A percentile compares a stretch with the other conserved stretches of the same genome.
Conservation (phyloP, 371 early-diverging fungal species). For the Syncephalastrum sp. region DNA sequence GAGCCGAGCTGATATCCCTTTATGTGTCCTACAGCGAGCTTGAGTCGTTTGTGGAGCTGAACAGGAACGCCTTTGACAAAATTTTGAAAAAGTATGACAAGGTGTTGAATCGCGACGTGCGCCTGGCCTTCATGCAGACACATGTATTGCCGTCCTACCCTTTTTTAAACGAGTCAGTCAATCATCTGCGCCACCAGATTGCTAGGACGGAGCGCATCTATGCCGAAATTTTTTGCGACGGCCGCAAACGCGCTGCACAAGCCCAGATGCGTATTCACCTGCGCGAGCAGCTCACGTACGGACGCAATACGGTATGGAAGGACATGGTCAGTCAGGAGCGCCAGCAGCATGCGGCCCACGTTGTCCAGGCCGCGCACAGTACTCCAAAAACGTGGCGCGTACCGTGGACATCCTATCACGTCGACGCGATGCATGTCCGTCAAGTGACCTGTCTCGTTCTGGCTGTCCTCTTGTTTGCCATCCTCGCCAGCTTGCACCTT, state of each 20-base stretch:
- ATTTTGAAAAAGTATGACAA: slow-evolving; percentile 95
- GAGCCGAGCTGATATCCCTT: slow-evolving; percentile 6
- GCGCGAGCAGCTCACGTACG: slow-evolving; percentile 70
- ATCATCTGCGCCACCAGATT: slow-evolving; percentile 36
- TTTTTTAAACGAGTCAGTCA: slow-evolving; percentile 44
- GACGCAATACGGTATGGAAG: slow-evolving; percentile 79
- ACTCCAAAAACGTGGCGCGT: slow-evolving; percentile 24
- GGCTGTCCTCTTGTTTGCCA: slow-evolving; percentile 53
- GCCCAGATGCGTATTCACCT: slow-evolving; percentile 61
- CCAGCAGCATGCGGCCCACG: slow-evolving; percentile 39
- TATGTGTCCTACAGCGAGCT: slow-evolving; percentile 62
- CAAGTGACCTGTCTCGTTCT: slow-evolving; percentile 13
- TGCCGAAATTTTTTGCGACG: slow-evolving; percentile 53
- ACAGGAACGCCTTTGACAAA: slow-evolving; percentile 89
- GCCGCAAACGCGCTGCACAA: slow-evolving; percentile 48
- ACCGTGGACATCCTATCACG: slow-evolving; percentile 9
- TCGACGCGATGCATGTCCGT: slow-evolving; percentile 9
- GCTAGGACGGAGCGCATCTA: slow-evolving; percentile 50
- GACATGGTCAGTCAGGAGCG: slow-evolving; percentile 77
- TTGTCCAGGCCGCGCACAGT: slow-evolving; percentile 19
- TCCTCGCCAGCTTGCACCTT: slow-evolving; percentile 47
- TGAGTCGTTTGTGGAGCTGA: slow-evolving; percentile 82
- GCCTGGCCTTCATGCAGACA: slow-evolving; percentile 40
- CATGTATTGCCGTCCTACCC: slow-evolving; percentile 44
- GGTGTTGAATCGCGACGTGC: slow-evolving; percentile 58